These are phyloP conservation scores for Claviceps pazoutovae DNA, from an alignment of 2,329 filamentous ascomycete species.

Conservation along the genomic window DNA sequence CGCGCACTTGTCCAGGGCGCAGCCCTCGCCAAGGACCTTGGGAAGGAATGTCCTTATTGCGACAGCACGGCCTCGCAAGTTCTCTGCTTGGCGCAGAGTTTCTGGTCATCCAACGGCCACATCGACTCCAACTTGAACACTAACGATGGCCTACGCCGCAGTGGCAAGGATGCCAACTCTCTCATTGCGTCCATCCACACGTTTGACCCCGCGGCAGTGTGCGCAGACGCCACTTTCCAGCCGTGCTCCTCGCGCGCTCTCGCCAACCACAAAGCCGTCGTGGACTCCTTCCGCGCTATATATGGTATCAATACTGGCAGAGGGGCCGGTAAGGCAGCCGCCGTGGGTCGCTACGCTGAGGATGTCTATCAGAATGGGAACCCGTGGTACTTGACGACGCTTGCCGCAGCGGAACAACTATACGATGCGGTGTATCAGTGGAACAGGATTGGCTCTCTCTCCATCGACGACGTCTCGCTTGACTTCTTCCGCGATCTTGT, in stretches of 20 bases:
- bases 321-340: conserved; percentile 41
- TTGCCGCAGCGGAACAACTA: conserved; percentile 67
- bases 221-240: conserved; percentile 61
- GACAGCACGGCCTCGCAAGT: conserved; percentile 53
- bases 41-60: conserved; percentile 45
- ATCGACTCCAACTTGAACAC: conserved; percentile 49
- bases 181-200: conserved; percentile 52
- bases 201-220: conserved; percentile 53
- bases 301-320: conserved; percentile 59
- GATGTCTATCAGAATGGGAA: conserved; percentile 67
- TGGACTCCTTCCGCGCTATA: conserved; percentile 59
- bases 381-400: conserved; percentile 66
- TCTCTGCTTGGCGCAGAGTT: conserved; percentile 59
- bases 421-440: conserved; percentile 65
- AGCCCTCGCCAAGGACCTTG: conserved; percentile 48
- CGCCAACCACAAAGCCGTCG: conserved; percentile 62
- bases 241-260: conserved; percentile 58
- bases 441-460: conserved; percentile 47
- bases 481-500: conserved; percentile 58
- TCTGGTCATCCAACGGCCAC: conserved; percentile 49
- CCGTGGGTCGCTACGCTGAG: conserved; percentile 55
- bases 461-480: conserved; percentile 49
- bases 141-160: conserved; percentile 44
- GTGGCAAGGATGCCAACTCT: conserved; percentile 59
- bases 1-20: conserved; percentile 56